Percentiles rank a stretch among this genome's conserved stretches.
phyloP scores from a whole-genome alignment of 805 yeast genomes.

The Debaryomyces maramus region DNA sequence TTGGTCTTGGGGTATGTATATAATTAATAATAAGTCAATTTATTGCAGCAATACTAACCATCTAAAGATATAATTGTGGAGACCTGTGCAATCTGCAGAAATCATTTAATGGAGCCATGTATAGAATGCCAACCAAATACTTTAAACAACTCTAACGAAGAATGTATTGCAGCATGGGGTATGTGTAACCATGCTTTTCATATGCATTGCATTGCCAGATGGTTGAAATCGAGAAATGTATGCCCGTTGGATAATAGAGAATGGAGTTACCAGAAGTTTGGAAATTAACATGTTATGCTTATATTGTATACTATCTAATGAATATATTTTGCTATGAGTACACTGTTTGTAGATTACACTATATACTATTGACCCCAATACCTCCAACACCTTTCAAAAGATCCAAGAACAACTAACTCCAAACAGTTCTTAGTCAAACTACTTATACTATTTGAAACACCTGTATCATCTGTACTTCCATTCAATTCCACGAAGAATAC shows the following conservation, averaged over 20 bases:
- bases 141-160: constrained; percentile 58
- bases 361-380: constrained; percentile 23
- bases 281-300: constrained; percentile 41
- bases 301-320: constrained; percentile 2
- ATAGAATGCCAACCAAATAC: constrained; percentile 92
- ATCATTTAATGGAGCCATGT: constrained; percentile 97
- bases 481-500: constrained; percentile 76
- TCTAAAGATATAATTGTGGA: constrained; percentile 74
- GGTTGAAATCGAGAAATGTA: constrained; percentile 93
- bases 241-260: constrained; percentile 96
- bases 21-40: neutral
- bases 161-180: constrained; percentile 97
- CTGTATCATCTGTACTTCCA: constrained; percentile 35
- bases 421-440: constrained; percentile 47
- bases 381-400: constrained; percentile 47
- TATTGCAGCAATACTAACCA: constrained; percentile 15
- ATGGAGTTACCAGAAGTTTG: constrained; percentile 75
- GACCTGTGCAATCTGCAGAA: constrained; percentile 96
- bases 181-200: constrained; percentile 98
- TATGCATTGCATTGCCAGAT: constrained; percentile 90
- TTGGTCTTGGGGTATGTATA: constrained; percentile 90
- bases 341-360: neutral
- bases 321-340: constrained; percentile 4
- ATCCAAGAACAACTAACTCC: constrained; percentile 60
- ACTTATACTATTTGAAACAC: constrained; percentile 33